Evolutionary conservation across 2,329 filamentous ascomycete species (phyloP).

Genomic region (Xylariaceae sp.): DNA sequence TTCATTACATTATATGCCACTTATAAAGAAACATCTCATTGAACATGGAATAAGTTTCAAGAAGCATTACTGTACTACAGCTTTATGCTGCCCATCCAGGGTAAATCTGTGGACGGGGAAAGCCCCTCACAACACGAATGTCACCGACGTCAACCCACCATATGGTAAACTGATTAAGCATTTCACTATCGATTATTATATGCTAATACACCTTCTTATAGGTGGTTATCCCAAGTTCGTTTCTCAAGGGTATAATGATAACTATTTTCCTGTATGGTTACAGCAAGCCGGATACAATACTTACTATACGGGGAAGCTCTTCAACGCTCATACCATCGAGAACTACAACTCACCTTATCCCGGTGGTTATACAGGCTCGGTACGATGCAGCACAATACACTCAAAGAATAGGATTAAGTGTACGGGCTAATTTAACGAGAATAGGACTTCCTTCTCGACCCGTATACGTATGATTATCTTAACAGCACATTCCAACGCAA

Average conservation of each 20-base stretch:
- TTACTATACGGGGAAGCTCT: slow-evolving; percentile 65
- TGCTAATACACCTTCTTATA: no score
- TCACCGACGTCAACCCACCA: slow-evolving; percentile 58
- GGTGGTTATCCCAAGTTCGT: slow-evolving; percentile 63
- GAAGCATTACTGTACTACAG: slow-evolving; percentile 61
- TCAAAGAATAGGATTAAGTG: neutral
- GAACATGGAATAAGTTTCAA: slow-evolving; percentile 60
- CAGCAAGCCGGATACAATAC: slow-evolving; percentile 63
- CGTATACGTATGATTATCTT: slow-evolving; percentile 71
- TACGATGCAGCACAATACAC: slow-evolving; percentile 38
- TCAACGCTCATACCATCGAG: slow-evolving; percentile 56
- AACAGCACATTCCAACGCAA: slow-evolving; percentile 71
- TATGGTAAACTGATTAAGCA: no score
- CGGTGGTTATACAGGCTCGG: slow-evolving; percentile 41
- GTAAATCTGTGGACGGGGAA: slow-evolving; percentile 65
- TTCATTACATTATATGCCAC: slow-evolving; percentile 61
- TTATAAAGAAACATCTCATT: slow-evolving; percentile 57
- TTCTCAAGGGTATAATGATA: slow-evolving; percentile 58
- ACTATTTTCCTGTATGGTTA: slow-evolving; percentile 64
- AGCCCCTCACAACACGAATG: slow-evolving; percentile 68
- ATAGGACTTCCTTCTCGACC: slow-evolving; percentile 64
- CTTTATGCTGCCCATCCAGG: slow-evolving; percentile 49
- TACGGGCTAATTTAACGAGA: neutral
- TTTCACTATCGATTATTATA: no score
- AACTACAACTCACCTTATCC: slow-evolving; percentile 53